Evolutionary conservation across 495 filamentous ascomycete genomes (phyloP), one percentile per base, ranked within the genome.

Genomic region (Trypethelium eluteriae): DNA sequence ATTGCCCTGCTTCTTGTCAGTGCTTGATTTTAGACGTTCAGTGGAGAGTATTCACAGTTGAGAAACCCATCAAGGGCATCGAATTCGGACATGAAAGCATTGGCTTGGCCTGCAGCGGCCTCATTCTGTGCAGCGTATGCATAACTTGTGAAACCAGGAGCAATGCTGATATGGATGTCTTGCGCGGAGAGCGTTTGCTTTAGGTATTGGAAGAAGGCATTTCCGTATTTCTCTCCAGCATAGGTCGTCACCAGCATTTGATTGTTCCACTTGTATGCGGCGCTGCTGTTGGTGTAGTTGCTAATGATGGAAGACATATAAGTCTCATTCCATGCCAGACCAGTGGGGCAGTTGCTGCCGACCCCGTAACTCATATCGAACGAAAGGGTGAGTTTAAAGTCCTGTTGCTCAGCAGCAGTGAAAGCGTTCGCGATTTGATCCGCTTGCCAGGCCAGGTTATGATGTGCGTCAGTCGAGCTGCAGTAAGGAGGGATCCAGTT

Each of bases 191-290:
- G 39, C 1, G 25, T 59, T 46, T 50, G 65, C 64, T 71, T 73
- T 14, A 73, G 49, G 18, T 64, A 53, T 11, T 64, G 38, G 49
- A 73, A 71, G 64, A 73, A 70, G n/a, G 61, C 65, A 44, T 73
- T 72, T 65, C 70, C 71, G 53, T 73, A 73, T 62, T 59, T n/a
- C 36, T 62, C 63, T 62, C 70, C 71, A 35, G 64, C 71, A 62
- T 68, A 71, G n/a, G 71, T 73, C 16, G 71, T 66, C 10, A 73
- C 71, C 12, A 73, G 68, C 41, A 73, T 66, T 53, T 72, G 65
- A 63, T 64, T 67, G 70, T 70, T 68, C 70, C 70, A 72, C 4
- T 63, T 65, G 59, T 66, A 68, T 3, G 67, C 63, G 2, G 71
- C 70, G 10, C 66, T 56, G 59, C 47, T 70, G 39, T 50, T 61